Percentiles rank a stretch among this genome's conserved stretches.
These are phyloP conservation scores for Talaromyces stipitatus DNA, from an alignment of 495 filamentous ascomycete species.

Conservation along the genomic window DNA sequence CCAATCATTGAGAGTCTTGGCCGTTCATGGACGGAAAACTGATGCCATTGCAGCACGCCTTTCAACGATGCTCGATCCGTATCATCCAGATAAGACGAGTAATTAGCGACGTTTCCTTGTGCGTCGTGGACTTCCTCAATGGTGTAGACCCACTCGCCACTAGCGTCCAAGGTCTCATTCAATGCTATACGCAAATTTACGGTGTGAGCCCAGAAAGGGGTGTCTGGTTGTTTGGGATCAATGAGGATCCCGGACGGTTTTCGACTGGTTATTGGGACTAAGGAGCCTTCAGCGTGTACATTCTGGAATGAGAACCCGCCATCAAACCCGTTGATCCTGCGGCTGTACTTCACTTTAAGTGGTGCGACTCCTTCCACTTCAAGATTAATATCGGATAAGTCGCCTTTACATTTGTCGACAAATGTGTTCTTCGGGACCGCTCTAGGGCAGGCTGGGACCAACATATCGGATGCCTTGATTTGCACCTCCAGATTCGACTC, in stretches of 20 bases:
- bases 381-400: conserved; percentile 76
- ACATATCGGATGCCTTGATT: conserved; percentile 59
- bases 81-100: conserved; percentile 47
- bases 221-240: conserved; percentile 45
- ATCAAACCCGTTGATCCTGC: conserved; percentile 68
- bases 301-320: conserved; percentile 77
- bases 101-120: conserved; percentile 79
- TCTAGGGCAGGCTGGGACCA: conserved; percentile 77
- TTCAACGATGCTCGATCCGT: conserved; percentile 53
- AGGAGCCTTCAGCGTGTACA: conserved; percentile 80
- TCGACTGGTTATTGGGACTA: conserved; percentile 60
- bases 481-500: conserved; percentile 90
- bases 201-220: conserved; percentile 71
- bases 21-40: conserved; percentile 83
- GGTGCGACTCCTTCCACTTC: conserved; percentile 84
- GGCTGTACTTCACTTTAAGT: conserved; percentile 85
- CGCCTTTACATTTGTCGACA: conserved; percentile 66
- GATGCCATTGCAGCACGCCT: conserved; percentile 59
- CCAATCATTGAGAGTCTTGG: conserved; percentile 61
- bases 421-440: conserved; percentile 59
- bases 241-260: conserved; percentile 48
- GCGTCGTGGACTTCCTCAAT: conserved; percentile 90
- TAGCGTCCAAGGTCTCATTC: conserved; percentile 73
- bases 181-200: conserved; percentile 69
- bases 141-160: conserved; percentile 79